phyloP scores from a whole-genome alignment of 2,329 filamentous ascomycete genomes.

The Westerdykella ornata region DNA sequence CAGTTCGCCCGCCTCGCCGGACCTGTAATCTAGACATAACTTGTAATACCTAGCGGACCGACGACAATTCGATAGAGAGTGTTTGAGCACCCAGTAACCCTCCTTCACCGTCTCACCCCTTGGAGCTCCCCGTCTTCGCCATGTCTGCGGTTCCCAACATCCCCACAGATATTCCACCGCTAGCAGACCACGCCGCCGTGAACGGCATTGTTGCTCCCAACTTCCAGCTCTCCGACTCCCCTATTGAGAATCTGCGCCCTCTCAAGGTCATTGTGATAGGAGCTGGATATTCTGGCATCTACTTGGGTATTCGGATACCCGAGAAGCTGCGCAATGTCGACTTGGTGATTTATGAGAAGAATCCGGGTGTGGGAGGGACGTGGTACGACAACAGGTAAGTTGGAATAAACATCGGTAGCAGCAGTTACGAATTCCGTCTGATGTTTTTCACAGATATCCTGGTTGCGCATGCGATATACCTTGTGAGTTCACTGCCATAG shows the following conservation, averaged over 20 bases:
- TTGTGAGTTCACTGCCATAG: constrained; percentile 10
- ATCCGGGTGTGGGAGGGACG: constrained; percentile 36
- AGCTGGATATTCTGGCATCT: constrained; percentile 42
- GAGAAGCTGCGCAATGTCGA: constrained; percentile 38
- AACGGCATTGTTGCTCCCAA: constrained; percentile 1
- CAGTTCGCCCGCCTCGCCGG: too few relatives aligned
- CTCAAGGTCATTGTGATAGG: constrained; percentile 43
- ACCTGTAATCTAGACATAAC: too few relatives aligned
- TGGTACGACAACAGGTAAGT: constrained; percentile 36
- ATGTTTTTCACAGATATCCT: constrained; percentile 27
- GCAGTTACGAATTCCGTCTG: neutral
- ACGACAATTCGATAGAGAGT: too few relatives aligned
- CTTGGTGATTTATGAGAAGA: constrained; percentile 41
- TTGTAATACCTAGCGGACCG: too few relatives aligned
- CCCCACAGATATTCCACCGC: constrained; percentile 14
- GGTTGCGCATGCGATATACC: constrained; percentile 42
- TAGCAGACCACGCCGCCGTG: constrained; percentile 5
- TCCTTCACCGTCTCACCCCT: neutral
- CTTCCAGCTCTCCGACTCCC: constrained; percentile 33
- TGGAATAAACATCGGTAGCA: neutral
- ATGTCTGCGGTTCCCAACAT: constrained; percentile 31
- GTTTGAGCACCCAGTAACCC: neutral
- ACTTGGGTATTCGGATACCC: constrained; percentile 41
- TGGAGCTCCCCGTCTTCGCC: neutral
- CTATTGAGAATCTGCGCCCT: constrained; percentile 40